Evolutionary conservation across 2,329 filamentous ascomycete species (phyloP).

Genomic region (Lachnellula cervina): DNA sequence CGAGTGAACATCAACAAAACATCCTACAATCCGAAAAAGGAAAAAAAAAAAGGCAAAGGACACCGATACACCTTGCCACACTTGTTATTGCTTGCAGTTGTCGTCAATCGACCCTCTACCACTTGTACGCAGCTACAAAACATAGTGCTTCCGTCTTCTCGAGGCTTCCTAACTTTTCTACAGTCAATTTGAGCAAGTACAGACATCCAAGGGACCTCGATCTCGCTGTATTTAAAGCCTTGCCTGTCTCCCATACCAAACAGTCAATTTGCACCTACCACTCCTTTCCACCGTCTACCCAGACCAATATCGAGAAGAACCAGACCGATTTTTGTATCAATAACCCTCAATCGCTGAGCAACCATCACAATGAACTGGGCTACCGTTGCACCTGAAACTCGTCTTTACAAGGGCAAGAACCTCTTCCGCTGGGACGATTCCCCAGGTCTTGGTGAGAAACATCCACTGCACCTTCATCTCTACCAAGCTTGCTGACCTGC

Average conservation of each 20-base stretch:
- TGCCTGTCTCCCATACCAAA: neutral
- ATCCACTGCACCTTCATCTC: neutral
- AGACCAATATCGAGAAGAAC: no score
- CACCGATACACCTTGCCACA: neutral
- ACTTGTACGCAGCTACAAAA: no score
- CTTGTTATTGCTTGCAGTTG: neutral
- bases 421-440: conserved; percentile 30
- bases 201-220: neutral
- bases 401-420: conserved; percentile 27
- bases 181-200: neutral
- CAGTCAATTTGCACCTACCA: neutral
- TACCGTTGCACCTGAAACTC: conserved; percentile 21
- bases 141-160: neutral
- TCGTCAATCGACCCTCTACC: no score
- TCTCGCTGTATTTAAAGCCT: neutral
- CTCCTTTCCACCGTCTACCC: no score
- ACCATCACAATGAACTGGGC: conserved; percentile 26
- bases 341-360: neutral
- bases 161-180: neutral
- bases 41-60: neutral
- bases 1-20: no score
- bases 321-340: neutral
- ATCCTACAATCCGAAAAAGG: neutral
- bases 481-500: conserved; percentile 9
- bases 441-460: conserved; percentile 27